Evolutionary conservation across 768 basidiomycete genomes (phyloP).

Genomic region (Hypsizygus marmoreus): DNA sequence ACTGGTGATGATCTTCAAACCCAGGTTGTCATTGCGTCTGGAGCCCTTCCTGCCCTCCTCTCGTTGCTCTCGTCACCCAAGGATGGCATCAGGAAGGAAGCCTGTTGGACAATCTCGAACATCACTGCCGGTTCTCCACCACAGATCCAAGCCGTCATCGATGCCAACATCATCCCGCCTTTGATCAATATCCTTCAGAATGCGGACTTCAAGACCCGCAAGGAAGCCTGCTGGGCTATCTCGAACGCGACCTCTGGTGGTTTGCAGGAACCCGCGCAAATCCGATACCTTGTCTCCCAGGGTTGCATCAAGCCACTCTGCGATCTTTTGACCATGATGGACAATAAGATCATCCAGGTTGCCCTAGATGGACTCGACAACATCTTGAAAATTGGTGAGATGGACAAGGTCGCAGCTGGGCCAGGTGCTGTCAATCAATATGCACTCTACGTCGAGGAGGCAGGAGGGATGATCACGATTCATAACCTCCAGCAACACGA

Average conservation of each 20-base stretch:
- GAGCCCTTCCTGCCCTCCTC: conserved; percentile 92
- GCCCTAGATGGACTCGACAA: conserved; percentile 98
- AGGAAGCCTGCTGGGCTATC: conserved; percentile 99
- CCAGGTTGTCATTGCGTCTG: conserved; percentile 98
- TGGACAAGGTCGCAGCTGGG: conserved; percentile 82
- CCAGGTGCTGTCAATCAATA: conserved; percentile 90
- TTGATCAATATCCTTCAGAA: conserved; percentile 97
- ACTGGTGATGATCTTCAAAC: conserved; percentile 99
- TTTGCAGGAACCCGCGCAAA: conserved; percentile 93
- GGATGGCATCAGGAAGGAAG: conserved; percentile 98
- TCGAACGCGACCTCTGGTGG: conserved; percentile 99
- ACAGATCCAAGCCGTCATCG: conserved; percentile 97
- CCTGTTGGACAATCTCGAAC: conserved; percentile 99
- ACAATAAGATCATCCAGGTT: conserved; percentile 99
- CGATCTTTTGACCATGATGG: conserved; percentile 96
- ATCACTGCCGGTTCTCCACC: conserved; percentile 95
- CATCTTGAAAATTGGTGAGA: conserved; percentile 96
- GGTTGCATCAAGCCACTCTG: conserved; percentile 99
- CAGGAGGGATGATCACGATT: conserved; percentile 98
- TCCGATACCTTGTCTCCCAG: conserved; percentile 95
- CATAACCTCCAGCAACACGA: conserved; percentile 99
- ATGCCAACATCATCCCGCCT: conserved; percentile 97
- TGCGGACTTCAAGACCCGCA: conserved; percentile 99
- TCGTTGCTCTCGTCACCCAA: conserved; percentile 94
- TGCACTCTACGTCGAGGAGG: conserved; percentile 94